Evolutionary conservation across 768 basidiomycete genomes (phyloP).

Genomic region (Butyriboletus loyo): DNA sequence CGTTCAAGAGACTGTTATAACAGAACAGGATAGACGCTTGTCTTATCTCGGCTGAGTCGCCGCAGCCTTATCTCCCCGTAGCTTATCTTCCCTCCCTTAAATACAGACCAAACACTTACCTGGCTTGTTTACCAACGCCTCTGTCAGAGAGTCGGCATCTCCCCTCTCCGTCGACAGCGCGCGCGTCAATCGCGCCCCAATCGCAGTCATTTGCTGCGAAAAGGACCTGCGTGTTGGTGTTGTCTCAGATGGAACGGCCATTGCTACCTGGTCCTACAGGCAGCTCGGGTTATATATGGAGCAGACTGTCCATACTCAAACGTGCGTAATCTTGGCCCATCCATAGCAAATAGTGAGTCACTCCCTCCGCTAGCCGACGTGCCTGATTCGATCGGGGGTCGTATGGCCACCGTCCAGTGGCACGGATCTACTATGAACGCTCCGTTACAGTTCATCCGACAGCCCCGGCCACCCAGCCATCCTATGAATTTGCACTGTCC

Average conservation of each 20-base stretch:
- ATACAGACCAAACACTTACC: constrained; percentile 6
- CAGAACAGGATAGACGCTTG: neutral
- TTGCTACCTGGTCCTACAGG: neutral
- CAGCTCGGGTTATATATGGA: constrained; percentile 11
- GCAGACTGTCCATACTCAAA: constrained; percentile 7
- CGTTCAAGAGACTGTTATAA: neutral
- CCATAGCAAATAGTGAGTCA: neutral
- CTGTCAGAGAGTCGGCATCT: neutral
- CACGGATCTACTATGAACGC: no score
- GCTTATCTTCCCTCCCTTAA: constrained; percentile 19
- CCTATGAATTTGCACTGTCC: no score
- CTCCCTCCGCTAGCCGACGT: neutral
- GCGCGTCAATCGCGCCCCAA: constrained; percentile 15
- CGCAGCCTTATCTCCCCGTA: constrained; percentile 15
- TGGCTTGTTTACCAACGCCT: constrained; percentile 14
- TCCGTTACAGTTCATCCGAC: no score
- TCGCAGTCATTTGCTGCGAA: constrained; percentile 18
- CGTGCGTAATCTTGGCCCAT: constrained; percentile 6
- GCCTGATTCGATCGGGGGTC: neutral
- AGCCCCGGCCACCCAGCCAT: neutral
- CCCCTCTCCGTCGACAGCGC: constrained; percentile 12
- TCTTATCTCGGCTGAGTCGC: constrained; percentile 15
- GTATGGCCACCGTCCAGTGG: no score
- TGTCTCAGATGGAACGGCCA: constrained; percentile 5
- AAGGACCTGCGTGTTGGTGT: constrained; percentile 8